Evolutionary conservation across 2,329 filamentous ascomycete species (phyloP).

Genomic region (Ophiocordyceps australis): DNA sequence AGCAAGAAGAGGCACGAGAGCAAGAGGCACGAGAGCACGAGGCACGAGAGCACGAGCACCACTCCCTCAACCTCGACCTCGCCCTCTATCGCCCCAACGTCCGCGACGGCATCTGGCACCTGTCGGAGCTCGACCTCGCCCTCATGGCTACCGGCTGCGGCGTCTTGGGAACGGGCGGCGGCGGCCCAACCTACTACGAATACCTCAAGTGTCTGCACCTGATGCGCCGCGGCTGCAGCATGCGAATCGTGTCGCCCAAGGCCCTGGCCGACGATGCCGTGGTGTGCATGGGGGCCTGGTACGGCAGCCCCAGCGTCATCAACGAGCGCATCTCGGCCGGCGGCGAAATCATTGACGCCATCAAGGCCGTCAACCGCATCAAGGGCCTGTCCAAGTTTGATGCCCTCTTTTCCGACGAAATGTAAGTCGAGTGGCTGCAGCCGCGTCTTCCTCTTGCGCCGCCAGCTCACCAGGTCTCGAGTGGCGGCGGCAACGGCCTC

Average conservation of each 20-base stretch:
- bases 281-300: constrained; percentile 24
- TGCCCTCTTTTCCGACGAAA: constrained; percentile 11
- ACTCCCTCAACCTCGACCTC: constrained; percentile 11
- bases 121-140: constrained; percentile 17
- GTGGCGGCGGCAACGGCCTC: constrained; percentile 20
- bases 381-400: no score
- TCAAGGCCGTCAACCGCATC: constrained; percentile 4
- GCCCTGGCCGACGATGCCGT: constrained; percentile 17
- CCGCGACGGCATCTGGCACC: constrained; percentile 12
- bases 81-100: constrained; percentile 13
- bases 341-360: constrained; percentile 16
- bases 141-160: constrained; percentile 16
- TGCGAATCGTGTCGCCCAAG: constrained; percentile 20
- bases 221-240: constrained; percentile 15
- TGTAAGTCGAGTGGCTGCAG: constrained; percentile 9
- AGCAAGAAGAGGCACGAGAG: no score
- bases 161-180: constrained; percentile 17
- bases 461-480: constrained; percentile 3
- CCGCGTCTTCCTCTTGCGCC: not conserved
- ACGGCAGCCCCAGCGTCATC: constrained; percentile 22
- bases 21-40: no score
- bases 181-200: constrained; percentile 19
- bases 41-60: no score
- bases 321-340: constrained; percentile 17
- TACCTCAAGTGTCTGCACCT: constrained; percentile 22